These are phyloP conservation scores for Fusarium virguliforme DNA, from an alignment of 2,329 filamentous ascomycete genomes.

Conservation along the genomic window DNA sequence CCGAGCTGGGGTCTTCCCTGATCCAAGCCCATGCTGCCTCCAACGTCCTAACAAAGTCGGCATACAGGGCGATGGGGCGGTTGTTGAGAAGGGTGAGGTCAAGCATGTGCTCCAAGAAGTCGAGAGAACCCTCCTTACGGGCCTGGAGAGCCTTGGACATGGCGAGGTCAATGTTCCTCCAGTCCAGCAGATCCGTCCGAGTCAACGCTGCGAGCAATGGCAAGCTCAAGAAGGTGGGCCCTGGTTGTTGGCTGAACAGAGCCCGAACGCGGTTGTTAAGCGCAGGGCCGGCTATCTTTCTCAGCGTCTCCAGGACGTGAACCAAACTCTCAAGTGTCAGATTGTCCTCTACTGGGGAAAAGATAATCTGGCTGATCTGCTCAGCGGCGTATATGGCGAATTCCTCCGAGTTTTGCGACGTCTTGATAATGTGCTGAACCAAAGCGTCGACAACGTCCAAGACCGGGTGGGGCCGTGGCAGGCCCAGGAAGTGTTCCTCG, in stretches of 20 bases:
- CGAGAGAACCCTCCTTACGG: constrained; percentile 79
- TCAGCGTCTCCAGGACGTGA: constrained; percentile 73
- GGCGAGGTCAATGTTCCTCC: constrained; percentile 78
- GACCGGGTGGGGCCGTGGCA: constrained; percentile 72
- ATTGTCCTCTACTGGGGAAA: constrained; percentile 69
- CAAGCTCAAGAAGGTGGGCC: constrained; percentile 70
- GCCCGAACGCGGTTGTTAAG: constrained; percentile 70
- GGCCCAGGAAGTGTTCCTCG: constrained; percentile 73
- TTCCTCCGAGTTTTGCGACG: constrained; percentile 73
- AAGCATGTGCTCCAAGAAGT: constrained; percentile 85
- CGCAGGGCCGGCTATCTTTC: constrained; percentile 71
- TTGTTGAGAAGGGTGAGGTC: constrained; percentile 85
- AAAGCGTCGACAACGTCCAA: constrained; percentile 76
- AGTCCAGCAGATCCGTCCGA: constrained; percentile 74
- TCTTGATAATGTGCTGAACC: constrained; percentile 75
- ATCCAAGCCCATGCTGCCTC: constrained; percentile 88
- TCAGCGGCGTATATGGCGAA: constrained; percentile 73
- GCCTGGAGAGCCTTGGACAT: constrained; percentile 81
- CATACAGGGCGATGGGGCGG: constrained; percentile 82
- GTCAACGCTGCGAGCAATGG: constrained; percentile 72
- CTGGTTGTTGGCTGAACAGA: constrained; percentile 71
- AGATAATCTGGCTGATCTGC: constrained; percentile 71
- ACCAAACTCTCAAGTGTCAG: constrained; percentile 75
- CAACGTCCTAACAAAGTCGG: constrained; percentile 88
- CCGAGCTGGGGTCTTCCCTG: constrained; percentile 77